A percentile compares a stretch with the other conserved stretches of the same genome.
Evolutionary conservation across 2,329 filamentous ascomycete genomes (phyloP).

Genomic region (Aspergillus udagawae): DNA sequence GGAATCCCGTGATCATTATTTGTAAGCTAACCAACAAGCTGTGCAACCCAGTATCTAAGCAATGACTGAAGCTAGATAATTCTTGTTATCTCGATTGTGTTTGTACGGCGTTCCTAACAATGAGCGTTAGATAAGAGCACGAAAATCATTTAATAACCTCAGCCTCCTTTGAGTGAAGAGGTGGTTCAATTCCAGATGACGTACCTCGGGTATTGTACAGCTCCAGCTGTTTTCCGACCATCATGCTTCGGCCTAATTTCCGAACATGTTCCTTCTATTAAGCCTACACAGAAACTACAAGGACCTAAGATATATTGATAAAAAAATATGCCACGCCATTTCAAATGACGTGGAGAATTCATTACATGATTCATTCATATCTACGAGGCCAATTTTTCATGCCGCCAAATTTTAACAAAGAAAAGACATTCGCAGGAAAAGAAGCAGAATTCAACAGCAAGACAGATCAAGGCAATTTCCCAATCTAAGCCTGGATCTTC

Average conservation of each 20-base stretch:
- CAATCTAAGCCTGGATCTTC: slow-evolving; percentile 63
- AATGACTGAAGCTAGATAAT: not conserved
- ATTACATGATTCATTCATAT: slow-evolving; percentile 24
- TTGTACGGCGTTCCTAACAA: no score
- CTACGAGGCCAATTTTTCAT: slow-evolving; percentile 19
- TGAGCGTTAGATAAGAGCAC: no score
- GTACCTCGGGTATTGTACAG: not conserved
- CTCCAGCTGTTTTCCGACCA: not conserved
- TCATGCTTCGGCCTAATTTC: not conserved
- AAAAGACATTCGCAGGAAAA: slow-evolving; percentile 9
- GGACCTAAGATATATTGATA: not conserved
- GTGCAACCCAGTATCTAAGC: not conserved
- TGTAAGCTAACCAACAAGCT: not conserved
- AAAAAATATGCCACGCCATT: not conserved
- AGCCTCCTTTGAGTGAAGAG: not conserved
- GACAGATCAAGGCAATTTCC: not conserved
- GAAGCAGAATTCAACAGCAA: slow-evolving; percentile 3
- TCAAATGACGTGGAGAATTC: slow-evolving; percentile 1
- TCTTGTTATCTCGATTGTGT: not conserved
- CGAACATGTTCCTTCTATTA: not conserved
- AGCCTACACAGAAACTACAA: not conserved
- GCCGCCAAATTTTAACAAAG: slow-evolving; percentile 23
- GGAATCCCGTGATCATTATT: not conserved
- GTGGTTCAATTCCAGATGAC: not conserved
- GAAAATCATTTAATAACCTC: no score